Conservation (phyloP, 2,329 filamentous ascomycete species). For the Colletotrichum sublineola region DNA sequence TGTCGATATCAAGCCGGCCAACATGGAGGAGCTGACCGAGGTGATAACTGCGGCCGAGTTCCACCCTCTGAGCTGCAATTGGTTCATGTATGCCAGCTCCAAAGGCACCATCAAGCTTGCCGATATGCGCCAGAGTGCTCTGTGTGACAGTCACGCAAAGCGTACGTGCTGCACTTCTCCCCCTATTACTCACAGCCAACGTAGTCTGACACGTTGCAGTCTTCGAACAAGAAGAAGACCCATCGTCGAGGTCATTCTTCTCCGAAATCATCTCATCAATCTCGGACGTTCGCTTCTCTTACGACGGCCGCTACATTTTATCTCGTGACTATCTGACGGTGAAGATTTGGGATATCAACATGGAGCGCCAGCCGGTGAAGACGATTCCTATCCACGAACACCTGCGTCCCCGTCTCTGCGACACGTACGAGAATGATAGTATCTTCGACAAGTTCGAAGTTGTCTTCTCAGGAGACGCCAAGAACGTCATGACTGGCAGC, state of each 20-base stretch:
- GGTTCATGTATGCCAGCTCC: conserved; percentile 99
- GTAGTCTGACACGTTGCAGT: conserved; percentile 65
- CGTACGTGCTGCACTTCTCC: conserved; percentile 68
- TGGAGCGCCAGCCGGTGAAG: conserved; percentile 97
- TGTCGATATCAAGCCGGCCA: conserved; percentile 99
- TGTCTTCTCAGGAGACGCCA: conserved; percentile 96
- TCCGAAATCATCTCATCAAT: conserved; percentile 99
- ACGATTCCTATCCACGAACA: conserved; percentile 99
- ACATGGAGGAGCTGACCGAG: conserved; percentile 99
- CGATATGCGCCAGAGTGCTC: conserved; percentile 96
- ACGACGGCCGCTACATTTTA: conserved; percentile 96
- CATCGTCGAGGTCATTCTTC: conserved; percentile 97
- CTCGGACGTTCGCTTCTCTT: conserved; percentile 96
- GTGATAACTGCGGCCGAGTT: conserved; percentile 99
- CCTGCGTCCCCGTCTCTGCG: conserved; percentile 90
- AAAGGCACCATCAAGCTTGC: conserved; percentile 99
- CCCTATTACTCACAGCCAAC: background rate
- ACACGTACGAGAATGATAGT: conserved; percentile 99
- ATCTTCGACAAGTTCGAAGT: conserved; percentile 99
- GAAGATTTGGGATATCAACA: conserved; percentile 99
- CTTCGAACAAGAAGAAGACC: conserved; percentile 99
- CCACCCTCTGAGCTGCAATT: conserved; percentile 96
- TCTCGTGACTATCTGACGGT: conserved; percentile 98
- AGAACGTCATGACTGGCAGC: conserved; percentile 99
- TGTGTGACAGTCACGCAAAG: conserved; percentile 97